These are phyloP conservation scores for Strigomonas culicis DNA, from an alignment of 208 protist genomes.

Conservation along the genomic window DNA sequence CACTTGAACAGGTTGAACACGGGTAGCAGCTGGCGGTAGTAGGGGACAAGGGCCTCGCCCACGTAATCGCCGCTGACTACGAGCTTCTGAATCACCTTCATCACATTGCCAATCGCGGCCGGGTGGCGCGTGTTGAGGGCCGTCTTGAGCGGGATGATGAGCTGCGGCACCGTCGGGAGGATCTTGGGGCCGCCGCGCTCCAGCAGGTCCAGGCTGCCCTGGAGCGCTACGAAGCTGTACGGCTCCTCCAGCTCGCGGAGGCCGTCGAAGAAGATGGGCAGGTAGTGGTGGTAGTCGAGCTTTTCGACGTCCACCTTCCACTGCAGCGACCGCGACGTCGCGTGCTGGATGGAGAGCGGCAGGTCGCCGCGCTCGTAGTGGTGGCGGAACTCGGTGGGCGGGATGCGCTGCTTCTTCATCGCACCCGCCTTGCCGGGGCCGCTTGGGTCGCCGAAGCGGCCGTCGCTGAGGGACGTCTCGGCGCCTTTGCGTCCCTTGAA, in stretches of 20 bases:
- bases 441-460: constrained; percentile 67
- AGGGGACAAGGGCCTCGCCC: constrained; percentile 97
- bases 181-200: constrained; percentile 94
- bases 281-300: constrained; percentile 99
- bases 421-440: constrained; percentile 74
- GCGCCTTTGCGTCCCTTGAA: constrained; percentile 53
- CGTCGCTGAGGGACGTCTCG: constrained; percentile 40
- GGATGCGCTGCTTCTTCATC: constrained; percentile 64
- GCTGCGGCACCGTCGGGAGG: constrained; percentile 97
- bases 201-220: constrained; percentile 94
- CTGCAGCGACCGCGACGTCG: constrained; percentile 88
- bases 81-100: constrained; percentile 96
- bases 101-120: constrained; percentile 92
- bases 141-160: constrained; percentile 98
- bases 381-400: constrained; percentile 94
- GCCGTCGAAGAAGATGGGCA: constrained; percentile 99
- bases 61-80: constrained; percentile 94
- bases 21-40: constrained; percentile 98
- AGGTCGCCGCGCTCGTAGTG: constrained; percentile 99
- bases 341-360: constrained; percentile 95
- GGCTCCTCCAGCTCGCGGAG: constrained; percentile 97
- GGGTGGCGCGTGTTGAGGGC: constrained; percentile 97
- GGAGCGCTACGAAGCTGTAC: constrained; percentile 93
- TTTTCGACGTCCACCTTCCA: constrained; percentile 97
- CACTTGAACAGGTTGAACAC: constrained; percentile 98